Conservation (phyloP, 257 asterid species). For the Pogostemon cablin region DNA sequence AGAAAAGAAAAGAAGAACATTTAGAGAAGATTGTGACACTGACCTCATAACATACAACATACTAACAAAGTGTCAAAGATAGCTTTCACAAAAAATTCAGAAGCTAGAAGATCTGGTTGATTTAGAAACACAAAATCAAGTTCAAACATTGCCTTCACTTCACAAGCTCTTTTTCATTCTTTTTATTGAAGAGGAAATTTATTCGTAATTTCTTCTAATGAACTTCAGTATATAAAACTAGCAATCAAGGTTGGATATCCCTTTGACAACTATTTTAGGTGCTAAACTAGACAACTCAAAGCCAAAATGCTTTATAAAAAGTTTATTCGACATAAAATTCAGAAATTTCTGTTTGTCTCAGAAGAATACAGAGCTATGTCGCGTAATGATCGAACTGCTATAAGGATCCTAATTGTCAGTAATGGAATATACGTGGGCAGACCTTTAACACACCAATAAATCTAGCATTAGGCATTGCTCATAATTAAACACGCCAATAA, state of each 20-base stretch:
- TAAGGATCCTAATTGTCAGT: background rate
- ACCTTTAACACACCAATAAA: background rate
- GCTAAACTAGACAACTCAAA: background rate
- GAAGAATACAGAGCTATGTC: background rate
- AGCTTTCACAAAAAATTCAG: background rate
- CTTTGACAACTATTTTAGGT: background rate
- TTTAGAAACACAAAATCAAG: background rate
- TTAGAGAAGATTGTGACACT: background rate
- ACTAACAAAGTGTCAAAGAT: background rate
- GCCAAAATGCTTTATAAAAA: background rate
- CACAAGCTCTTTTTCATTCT: too few species aligned
- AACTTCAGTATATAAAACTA: background rate
- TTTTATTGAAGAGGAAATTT: too few species aligned
- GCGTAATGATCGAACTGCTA: background rate
- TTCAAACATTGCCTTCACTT: background rate
- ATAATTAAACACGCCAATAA: background rate
- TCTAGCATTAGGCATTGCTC: background rate
- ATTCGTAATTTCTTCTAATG: background rate
- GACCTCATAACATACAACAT: background rate
- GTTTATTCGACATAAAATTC: background rate
- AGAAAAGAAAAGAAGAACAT: constrained; percentile 15
- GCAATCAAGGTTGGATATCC: background rate
- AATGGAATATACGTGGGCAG: background rate
- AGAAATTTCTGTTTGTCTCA: background rate
- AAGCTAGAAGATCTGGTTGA: background rate